Conservation (phyloP, 495 filamentous ascomycete species). For the Aspergillus taichungensis region DNA sequence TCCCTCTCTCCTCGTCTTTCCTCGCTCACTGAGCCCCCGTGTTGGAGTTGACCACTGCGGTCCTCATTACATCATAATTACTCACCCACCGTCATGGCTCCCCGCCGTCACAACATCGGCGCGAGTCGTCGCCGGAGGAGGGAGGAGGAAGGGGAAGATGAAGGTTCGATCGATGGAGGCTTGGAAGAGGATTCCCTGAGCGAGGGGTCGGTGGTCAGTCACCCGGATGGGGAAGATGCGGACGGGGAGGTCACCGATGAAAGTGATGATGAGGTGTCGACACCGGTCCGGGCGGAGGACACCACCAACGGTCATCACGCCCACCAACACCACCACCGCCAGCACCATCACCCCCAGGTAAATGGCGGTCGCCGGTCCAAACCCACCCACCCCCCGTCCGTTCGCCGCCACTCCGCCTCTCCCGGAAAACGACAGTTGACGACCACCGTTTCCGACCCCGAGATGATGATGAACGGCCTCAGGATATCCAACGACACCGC, state of each 20-base stretch:
- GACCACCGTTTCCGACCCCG: constrained; percentile 57
- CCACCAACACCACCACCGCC: constrained; percentile 8
- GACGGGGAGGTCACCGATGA: constrained; percentile 65
- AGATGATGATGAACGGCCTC: constrained; percentile 81
- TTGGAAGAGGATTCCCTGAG: constrained; percentile 76
- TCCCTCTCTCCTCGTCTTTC: no score
- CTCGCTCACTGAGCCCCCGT: no score
- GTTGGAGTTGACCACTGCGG: no score
- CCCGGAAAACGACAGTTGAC: constrained; percentile 21
- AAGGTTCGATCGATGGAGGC: constrained; percentile 54
- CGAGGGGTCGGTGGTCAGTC: constrained; percentile 66
- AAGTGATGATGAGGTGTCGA: constrained; percentile 55
- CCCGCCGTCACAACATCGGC: constrained; percentile 62
- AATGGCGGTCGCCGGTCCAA: constrained; percentile 20
- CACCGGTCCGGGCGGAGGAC: constrained; percentile 31
- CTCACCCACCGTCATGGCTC: constrained; percentile 40
- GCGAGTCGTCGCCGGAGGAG: constrained; percentile 63
- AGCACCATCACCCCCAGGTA: no score
- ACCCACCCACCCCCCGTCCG: constrained; percentile 18
- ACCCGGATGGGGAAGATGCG: constrained; percentile 67
- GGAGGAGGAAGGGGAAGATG: constrained; percentile 73
- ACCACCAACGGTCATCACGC: constrained; percentile 28
- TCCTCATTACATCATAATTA: no score
- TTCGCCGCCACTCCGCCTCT: constrained; percentile 17
- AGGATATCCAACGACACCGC: constrained; percentile 51